Conservation (phyloP, 2,329 filamentous ascomycete species). For the Ophiocordyceps polyrhachis-furcata region DNA sequence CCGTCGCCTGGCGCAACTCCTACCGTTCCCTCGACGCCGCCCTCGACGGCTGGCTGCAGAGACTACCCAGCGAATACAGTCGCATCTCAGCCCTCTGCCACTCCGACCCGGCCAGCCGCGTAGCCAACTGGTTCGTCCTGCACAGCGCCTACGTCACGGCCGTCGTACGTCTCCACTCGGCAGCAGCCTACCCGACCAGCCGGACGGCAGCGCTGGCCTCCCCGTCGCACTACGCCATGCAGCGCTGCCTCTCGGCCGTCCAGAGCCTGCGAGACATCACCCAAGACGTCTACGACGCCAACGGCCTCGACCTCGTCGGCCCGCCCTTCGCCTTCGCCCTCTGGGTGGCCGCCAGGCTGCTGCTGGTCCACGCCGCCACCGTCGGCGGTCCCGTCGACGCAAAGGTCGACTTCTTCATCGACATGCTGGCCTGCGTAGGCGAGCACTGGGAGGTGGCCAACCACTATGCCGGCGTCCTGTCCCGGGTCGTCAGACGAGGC, state of each 20-base stretch:
- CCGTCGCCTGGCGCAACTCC: conserved; percentile 17
- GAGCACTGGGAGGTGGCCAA: conserved; percentile 25
- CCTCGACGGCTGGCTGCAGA: conserved; percentile 22
- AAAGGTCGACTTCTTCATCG: conserved; percentile 24
- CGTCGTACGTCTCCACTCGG: conserved; percentile 24
- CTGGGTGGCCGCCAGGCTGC: conserved; percentile 21
- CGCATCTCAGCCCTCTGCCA: conserved; percentile 25
- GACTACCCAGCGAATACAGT: conserved; percentile 23
- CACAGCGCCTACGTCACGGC: conserved; percentile 25
- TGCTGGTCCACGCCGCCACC: conserved; percentile 22
- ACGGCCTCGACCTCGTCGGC: conserved; percentile 21
- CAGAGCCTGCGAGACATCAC: conserved; percentile 24
- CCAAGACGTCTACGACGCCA: conserved; percentile 22
- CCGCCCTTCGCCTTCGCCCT: conserved; percentile 25
- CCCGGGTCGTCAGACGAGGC: conserved; percentile 17
- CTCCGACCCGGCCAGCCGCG: conserved; percentile 23
- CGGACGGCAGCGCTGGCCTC: conserved; percentile 20
- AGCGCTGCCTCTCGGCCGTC: conserved; percentile 23
- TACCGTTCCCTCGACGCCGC: conserved; percentile 20
- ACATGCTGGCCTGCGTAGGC: conserved; percentile 21
- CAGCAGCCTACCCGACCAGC: conserved; percentile 22
- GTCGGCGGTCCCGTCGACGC: conserved; percentile 17
- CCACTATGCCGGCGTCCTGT: conserved; percentile 21
- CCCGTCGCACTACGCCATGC: conserved; percentile 25
- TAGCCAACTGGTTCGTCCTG: conserved; percentile 28